These are phyloP conservation scores for Aureobasidium leucospermi DNA, from an alignment of 2,329 filamentous ascomycete species.

Conservation along the genomic window DNA sequence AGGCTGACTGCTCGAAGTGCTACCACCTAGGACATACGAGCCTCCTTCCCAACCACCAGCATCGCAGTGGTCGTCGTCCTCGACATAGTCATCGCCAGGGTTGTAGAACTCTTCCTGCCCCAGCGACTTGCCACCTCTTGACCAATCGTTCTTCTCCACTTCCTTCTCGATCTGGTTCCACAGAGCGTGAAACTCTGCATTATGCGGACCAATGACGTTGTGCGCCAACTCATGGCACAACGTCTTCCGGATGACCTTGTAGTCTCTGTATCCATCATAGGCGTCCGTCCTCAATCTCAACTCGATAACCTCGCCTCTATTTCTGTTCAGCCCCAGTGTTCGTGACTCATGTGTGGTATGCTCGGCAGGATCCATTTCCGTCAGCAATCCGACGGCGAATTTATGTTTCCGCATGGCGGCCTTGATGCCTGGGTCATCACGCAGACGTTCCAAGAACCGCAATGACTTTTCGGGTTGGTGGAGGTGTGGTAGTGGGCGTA, in stretches of 20 bases:
- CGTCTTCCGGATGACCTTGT: conserved; percentile 82
- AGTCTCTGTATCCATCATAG: conserved; percentile 89
- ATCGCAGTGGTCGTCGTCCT: conserved; percentile 51
- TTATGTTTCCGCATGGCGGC: conserved; percentile 75
- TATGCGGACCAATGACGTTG: conserved; percentile 79
- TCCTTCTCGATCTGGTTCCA: conserved; percentile 82
- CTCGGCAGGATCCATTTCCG: conserved; percentile 87
- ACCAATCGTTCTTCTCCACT: conserved; percentile 75
- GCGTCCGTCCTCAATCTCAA: conserved; percentile 85
- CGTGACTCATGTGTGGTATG: conserved; percentile 78
- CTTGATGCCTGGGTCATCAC: conserved; percentile 77
- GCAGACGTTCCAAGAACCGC: conserved; percentile 66
- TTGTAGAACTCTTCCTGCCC: conserved; percentile 53
- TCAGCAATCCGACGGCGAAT: conserved; percentile 78
- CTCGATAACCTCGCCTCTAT: conserved; percentile 84
- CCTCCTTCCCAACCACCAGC: conserved; percentile 73
- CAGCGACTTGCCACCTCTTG: conserved; percentile 57
- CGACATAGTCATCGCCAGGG: conserved; percentile 32
- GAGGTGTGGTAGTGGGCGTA: conserved; percentile 70
- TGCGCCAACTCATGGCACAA: conserved; percentile 93
- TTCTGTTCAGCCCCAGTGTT: conserved; percentile 80
- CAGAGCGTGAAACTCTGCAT: conserved; percentile 81
- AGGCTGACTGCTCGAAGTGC: conserved; percentile 19
- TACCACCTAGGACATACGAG: conserved; percentile 55
- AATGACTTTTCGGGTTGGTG: conserved; percentile 66